Evolutionary conservation across 2,329 filamentous ascomycete species (phyloP), one percentile per base, ranked within the genome.

Genomic region (Pseudopithomyces maydicus): DNA sequence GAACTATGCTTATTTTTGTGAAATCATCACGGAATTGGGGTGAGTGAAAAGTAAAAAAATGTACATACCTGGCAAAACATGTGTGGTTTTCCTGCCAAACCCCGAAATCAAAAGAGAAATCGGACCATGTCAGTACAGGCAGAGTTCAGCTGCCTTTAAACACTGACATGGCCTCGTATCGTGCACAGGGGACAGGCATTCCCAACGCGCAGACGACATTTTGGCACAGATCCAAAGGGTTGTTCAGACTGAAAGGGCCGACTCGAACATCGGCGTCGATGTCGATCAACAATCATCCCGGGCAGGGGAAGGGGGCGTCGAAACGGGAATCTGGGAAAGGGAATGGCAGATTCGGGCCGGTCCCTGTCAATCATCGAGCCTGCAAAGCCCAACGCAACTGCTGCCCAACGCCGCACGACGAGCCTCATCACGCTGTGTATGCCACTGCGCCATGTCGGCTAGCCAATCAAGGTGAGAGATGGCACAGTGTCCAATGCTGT

Each of bases 1-100:
- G 75, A 77, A 78, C 74, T 77, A 77, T 78, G 74, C 75, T 72
- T 77, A 72, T 69, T 66, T 69, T 64, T 68, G 61, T 65, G 64
- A 57, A 66, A 72, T 77, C 72, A 77, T 77, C 74, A 77, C 63
- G 53, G 60, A 67, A 69, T 54, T 17, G 35, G 11, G 50, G 42
- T 39, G 55, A 45, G 22, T 36, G 46, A 51, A 49, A 59, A 17
- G 56, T 42, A 55, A 47, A 45, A 55, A 47, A 45, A 23, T 32
- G 10, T 49, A 69, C 69, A 38, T 73, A 73, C 71, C 67, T 68
- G 54, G 46, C 43, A 26, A 32, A 15, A 8, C 29, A 12, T 43
- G 41, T 26, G 19, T 26, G 22, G 6, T 43, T 10, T 11, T 43
- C 19, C 38, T 17, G 7, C n/a, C 2, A 15, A 17, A 41, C 7